A percentile compares a stretch with the other conserved stretches of the same genome.
phyloP scores from a whole-genome alignment of 352 stramenopile genomes.

The Halophytophthora batemanensis region DNA sequence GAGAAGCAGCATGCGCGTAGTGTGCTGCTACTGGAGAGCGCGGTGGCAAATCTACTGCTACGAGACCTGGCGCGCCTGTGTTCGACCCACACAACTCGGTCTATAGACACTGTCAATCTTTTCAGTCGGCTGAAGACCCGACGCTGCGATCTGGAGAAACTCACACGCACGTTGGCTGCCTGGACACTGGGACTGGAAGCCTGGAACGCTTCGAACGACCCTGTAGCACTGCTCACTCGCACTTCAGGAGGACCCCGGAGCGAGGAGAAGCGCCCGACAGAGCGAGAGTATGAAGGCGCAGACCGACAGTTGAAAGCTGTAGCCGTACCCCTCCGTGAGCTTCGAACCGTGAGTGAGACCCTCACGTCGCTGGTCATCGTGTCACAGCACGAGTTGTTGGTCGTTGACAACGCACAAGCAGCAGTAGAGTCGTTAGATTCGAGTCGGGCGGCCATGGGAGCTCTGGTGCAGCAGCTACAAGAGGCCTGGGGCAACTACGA shows the following conservation, averaged over 20 bases:
- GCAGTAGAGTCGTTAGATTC: constrained; percentile 8
- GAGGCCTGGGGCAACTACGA: constrained; percentile 26
- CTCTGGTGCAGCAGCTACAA: constrained; percentile 20
- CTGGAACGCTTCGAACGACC: constrained; percentile 20
- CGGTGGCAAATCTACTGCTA: constrained; percentile 23
- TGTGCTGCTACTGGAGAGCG: constrained; percentile 37
- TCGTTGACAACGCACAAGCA: neutral
- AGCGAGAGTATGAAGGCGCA: neutral
- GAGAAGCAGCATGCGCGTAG: constrained; percentile 40
- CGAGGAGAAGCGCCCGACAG: constrained; percentile 1
- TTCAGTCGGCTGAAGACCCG: constrained; percentile 11
- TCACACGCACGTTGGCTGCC: constrained; percentile 12
- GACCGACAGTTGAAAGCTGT: constrained; percentile 12
- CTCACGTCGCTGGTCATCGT: constrained; percentile 40
- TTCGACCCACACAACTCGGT: neutral
- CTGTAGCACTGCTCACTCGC: constrained; percentile 4
- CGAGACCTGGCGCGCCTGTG: constrained; percentile 9
- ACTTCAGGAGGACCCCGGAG: neutral
- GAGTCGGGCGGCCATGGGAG: constrained; percentile 19
- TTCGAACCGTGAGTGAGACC: constrained; percentile 49
- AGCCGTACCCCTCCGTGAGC: constrained; percentile 28
- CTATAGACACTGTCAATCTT: constrained; percentile 1
- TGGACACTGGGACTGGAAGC: constrained; percentile 15
- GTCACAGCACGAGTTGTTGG: constrained; percentile 37
- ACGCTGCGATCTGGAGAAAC: constrained; percentile 7